Evolutionary conservation across 2,329 filamentous ascomycete genomes (phyloP).

Genomic region (Phaeomoniella chlamydospora): DNA sequence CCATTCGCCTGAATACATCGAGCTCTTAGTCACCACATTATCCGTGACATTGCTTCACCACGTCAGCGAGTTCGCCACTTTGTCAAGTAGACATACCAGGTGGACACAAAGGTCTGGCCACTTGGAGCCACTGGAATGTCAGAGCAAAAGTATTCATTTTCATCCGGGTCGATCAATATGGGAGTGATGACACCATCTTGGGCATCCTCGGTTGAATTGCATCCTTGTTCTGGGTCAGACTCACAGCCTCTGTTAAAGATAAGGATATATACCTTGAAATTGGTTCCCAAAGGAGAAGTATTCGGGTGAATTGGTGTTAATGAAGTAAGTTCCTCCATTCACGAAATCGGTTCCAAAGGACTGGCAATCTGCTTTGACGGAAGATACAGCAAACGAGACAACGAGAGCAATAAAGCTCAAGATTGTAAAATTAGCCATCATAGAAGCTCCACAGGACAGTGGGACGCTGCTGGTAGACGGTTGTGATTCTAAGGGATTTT

Average conservation of each 20-base stretch:
- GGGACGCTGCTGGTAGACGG: too few species aligned
- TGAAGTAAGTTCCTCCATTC: conserved; percentile 10
- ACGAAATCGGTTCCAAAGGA: conserved; percentile 10
- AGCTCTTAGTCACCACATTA: conserved; percentile 7
- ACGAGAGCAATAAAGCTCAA: too few species aligned
- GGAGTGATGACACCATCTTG: conserved; percentile 5
- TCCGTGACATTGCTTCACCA: conserved; percentile 7
- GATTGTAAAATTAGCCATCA: too few species aligned
- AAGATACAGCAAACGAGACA: too few species aligned
- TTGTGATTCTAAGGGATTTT: too few species aligned
- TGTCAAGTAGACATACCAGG: conserved; percentile 6
- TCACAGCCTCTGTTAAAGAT: conserved; percentile 5
- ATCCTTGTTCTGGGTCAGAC: conserved; percentile 7
- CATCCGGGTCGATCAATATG: conserved; percentile 9
- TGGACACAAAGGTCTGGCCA: conserved; percentile 7
- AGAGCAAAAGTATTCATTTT: conserved; percentile 11
- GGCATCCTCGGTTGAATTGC: not conserved
- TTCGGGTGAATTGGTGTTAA: conserved; percentile 9
- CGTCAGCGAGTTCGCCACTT: not conserved
- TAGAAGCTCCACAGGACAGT: too few species aligned
- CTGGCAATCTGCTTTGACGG: conserved; percentile 6
- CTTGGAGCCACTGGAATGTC: conserved; percentile 8
- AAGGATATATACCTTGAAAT: conserved; percentile 7
- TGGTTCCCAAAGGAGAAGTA: conserved; percentile 10
- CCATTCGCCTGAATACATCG: conserved; percentile 10